Evolutionary conservation across 2,329 filamentous ascomycete genomes (phyloP), one percentile per base, ranked within the genome.

Genomic region (Blumeria graminis): DNA sequence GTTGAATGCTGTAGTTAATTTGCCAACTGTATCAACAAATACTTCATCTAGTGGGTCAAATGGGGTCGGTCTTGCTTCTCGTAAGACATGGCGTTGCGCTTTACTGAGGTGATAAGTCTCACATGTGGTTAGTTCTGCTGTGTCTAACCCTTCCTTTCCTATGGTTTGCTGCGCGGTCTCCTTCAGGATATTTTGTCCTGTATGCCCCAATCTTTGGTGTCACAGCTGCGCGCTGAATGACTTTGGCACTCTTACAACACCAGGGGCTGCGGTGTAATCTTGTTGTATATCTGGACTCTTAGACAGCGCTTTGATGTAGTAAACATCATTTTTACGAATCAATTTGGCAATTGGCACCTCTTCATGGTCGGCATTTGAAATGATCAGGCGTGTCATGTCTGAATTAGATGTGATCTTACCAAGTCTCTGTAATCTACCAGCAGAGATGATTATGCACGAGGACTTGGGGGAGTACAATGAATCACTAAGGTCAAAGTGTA

Each of bases 281-380:
- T 10, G 3, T 41, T 41, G 5, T 52, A 11, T n/a, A 9, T 18
- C 7, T 16, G 52, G 16, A 38, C 43, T 38, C 22, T 28, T 28
- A 55, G 38, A 22, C 2, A 55, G 52, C n/a, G 52, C 36, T 13
- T 41, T 8, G 16, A 55, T 55, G 16, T 55, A 55, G 36, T 43
- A 55, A 14, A 55, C 35, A 41, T 55, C 16, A 55, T 55, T 55
- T 16, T 55, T 55, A 3, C 35, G 52, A 16, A 39, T 55, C 18
- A 55, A 18, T 43, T 16, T 55, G 28, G 35, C 35, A 22, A 55
- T 43, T 32, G 36, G 36, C 16, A 43, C 43, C 10, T 32, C 36
- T 41, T 55, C 36, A 13, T 55, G 16, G 18, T 22, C 10, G 4
- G 43, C 16, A 13, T 16, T 16, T 14, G 32, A 43, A n/a, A 16